These are phyloP conservation scores for Crithidia brevicula DNA, from an alignment of 208 protist genomes.

Conservation along the genomic window DNA sequence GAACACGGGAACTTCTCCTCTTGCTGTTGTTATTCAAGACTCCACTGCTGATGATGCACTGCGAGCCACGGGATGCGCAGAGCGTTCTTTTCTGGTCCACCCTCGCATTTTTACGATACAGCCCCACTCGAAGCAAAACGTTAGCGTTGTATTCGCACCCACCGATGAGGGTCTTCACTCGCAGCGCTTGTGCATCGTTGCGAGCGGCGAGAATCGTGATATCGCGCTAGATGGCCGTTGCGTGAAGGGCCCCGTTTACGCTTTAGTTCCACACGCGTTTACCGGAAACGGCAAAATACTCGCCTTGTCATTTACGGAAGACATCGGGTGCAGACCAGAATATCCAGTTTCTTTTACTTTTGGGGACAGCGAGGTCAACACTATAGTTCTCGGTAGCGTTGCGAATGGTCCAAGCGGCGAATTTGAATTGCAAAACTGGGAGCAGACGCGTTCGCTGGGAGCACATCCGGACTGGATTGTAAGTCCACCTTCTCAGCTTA, in stretches of 20 bases:
- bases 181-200: constrained; percentile 22
- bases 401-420: constrained; percentile 22
- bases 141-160: constrained; percentile 30
- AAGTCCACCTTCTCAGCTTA: constrained; percentile 4
- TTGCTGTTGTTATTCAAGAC: constrained; percentile 54
- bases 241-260: constrained; percentile 28
- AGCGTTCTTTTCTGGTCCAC: constrained; percentile 28
- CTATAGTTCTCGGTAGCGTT: constrained; percentile 25
- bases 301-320: constrained; percentile 26
- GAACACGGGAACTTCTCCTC: constrained; percentile 63
- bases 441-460: constrained; percentile 28
- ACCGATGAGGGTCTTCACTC: constrained; percentile 23
- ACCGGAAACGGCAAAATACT: constrained; percentile 1
- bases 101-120: constrained; percentile 28
- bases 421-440: constrained; percentile 28
- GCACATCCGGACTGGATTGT: constrained; percentile 17
- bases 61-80: not conserved
- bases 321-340: constrained; percentile 27
- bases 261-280: constrained; percentile 18
- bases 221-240: constrained; percentile 25
- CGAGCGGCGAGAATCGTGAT: constrained; percentile 28
- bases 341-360: constrained; percentile 27
- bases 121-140: constrained; percentile 23
- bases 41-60: constrained; percentile 6
- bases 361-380: constrained; percentile 27